Evolutionary conservation across 345 rosid species (phyloP).

Genomic region (Arabis hirsuta): DNA sequence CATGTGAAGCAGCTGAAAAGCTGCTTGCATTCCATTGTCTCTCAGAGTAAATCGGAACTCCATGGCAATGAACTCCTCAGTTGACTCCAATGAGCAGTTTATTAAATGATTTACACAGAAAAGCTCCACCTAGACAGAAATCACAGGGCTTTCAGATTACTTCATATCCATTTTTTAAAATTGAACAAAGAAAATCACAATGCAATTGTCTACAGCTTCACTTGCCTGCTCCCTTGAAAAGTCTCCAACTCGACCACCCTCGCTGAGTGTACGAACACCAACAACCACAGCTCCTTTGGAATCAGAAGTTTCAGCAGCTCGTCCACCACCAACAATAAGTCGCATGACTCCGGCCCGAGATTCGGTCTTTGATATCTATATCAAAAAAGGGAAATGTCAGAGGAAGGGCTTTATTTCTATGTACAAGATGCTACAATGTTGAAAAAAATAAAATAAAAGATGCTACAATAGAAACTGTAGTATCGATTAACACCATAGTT

Average conservation of each 20-base stretch:
- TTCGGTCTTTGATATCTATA: slow-evolving; percentile 76
- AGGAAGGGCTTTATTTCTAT: not conserved
- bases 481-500: slow-evolving; percentile 19
- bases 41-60: slow-evolving; percentile 96
- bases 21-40: slow-evolving; percentile 98
- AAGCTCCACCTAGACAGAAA: slow-evolving; percentile 77
- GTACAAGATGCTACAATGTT: slow-evolving; percentile 5
- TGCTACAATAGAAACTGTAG: slow-evolving; percentile 5
- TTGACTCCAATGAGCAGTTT: slow-evolving; percentile 98
- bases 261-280: slow-evolving; percentile 98
- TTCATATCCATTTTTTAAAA: not conserved
- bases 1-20: slow-evolving; percentile 99
- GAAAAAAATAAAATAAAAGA: too few species aligned
- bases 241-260: slow-evolving; percentile 98
- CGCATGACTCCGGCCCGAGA: slow-evolving; percentile 97
- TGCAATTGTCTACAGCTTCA: slow-evolving; percentile 29
- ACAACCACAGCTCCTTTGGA: slow-evolving; percentile 94
- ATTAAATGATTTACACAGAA: slow-evolving; percentile 97
- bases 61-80: slow-evolving; percentile 98
- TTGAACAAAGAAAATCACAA: slow-evolving; percentile 8
- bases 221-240: slow-evolving; percentile 97
- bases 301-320: slow-evolving; percentile 87
- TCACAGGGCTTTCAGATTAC: slow-evolving; percentile 10
- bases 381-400: slow-evolving; percentile 19
- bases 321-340: slow-evolving; percentile 98